These are phyloP conservation scores for Coniferiporia weirii DNA, from an alignment of 1,284 basidiomycete genomes.

Conservation along the genomic window DNA sequence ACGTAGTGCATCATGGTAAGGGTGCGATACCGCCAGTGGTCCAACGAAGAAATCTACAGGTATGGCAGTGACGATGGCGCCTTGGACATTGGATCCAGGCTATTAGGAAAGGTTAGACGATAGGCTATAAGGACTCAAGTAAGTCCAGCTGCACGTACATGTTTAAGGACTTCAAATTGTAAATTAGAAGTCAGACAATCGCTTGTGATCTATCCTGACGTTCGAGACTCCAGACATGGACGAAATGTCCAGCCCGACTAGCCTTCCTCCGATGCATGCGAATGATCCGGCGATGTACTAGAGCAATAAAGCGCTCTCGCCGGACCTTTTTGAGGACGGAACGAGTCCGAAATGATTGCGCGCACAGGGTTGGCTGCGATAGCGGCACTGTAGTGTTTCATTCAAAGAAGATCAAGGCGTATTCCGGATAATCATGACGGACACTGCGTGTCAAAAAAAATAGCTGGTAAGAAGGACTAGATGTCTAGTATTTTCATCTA, in stretches of 20 bases:
- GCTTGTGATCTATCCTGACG: no score
- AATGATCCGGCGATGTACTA: conserved; percentile 69
- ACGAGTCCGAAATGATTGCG: no score
- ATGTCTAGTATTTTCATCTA: no score
- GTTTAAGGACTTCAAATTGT: conserved; percentile 46
- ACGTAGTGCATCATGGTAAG: background rate
- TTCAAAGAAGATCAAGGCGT: no score
- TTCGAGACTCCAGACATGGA: conserved; percentile 76
- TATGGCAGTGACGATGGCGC: conserved; percentile 76
- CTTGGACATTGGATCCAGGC: conserved; percentile 54
- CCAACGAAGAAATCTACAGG: conserved; percentile 62
- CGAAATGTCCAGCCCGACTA: conserved; percentile 76
- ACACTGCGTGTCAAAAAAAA: no score
- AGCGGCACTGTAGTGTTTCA: no score
- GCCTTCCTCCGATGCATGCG: conserved; percentile 74
- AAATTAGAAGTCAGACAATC: no score
- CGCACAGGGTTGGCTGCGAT: no score
- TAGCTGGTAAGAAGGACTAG: no score
- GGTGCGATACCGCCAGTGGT: conserved; percentile 52
- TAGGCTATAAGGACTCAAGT: conserved; percentile 6
- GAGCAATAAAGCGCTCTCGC: no score
- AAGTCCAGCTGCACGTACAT: conserved; percentile 31
- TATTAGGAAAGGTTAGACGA: conserved; percentile 21
- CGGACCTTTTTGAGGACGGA: no score
- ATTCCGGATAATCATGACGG: no score